phyloP scores from a whole-genome alignment of 2,329 filamentous ascomycete species.

The Fusarium ramigenum region DNA sequence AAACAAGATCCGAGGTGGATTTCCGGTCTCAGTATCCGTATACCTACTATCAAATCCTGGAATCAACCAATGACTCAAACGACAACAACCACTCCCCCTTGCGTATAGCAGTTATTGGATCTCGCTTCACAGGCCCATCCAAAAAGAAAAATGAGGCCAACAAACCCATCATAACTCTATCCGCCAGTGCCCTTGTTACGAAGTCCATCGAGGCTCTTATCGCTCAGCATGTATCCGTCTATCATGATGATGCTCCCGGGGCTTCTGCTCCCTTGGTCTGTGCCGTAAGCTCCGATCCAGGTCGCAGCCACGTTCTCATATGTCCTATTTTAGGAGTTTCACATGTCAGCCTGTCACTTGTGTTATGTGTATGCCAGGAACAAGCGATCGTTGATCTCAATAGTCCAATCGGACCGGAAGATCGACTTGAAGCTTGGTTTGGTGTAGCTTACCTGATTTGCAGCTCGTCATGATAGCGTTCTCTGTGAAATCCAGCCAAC shows the following conservation, averaged over 20 bases:
- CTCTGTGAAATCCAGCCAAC: slow-evolving; percentile 93
- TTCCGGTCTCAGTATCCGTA: slow-evolving; percentile 4
- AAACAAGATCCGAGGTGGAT: slow-evolving; percentile 25
- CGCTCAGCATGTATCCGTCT: slow-evolving; percentile 14
- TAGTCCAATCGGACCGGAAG: slow-evolving; percentile 9
- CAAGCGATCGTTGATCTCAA: slow-evolving; percentile 2
- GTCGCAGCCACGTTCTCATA: slow-evolving; percentile 78
- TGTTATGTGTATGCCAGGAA: neutral
- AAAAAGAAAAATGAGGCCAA: neutral
- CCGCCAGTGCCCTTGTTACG: slow-evolving; percentile 18
- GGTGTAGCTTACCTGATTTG: slow-evolving; percentile 76
- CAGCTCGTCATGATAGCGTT: slow-evolving; percentile 93
- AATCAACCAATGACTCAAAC: slow-evolving; percentile 30
- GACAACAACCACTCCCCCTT: slow-evolving; percentile 27
- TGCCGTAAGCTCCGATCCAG: slow-evolving; percentile 48
- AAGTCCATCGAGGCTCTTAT: slow-evolving; percentile 15
- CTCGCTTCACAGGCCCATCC: neutral
- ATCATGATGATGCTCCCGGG: slow-evolving; percentile 32
- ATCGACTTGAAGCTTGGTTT: neutral
- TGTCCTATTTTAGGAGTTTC: slow-evolving; percentile 64
- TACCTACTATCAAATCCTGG: slow-evolving; percentile 13
- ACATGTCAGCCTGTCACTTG: slow-evolving; percentile 30
- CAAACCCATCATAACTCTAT: slow-evolving; percentile 21
- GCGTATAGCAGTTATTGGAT: slow-evolving; percentile 8
- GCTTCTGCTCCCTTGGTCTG: slow-evolving; percentile 35